phyloP scores from a whole-genome alignment of 176 grass and related monocot species.

The Carex parvula region DNA sequence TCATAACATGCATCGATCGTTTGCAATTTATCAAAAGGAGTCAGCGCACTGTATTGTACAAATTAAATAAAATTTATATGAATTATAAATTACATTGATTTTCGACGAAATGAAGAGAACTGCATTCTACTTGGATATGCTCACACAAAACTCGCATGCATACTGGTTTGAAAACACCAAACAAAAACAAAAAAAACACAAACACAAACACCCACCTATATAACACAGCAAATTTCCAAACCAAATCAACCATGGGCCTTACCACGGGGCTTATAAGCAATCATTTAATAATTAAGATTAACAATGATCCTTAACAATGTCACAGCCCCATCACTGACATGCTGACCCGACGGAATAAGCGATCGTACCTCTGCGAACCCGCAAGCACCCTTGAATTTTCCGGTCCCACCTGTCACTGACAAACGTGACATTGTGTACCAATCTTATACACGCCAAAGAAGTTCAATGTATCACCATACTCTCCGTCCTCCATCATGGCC shows the following conservation, averaged over 20 bases:
- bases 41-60: neutral
- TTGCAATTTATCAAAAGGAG: neutral
- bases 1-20: neutral
- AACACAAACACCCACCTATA: neutral
- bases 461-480: slow-evolving; percentile 64
- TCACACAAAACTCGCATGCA: neutral
- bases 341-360: slow-evolving; percentile 49
- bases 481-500: slow-evolving; percentile 61
- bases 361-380: slow-evolving; percentile 54
- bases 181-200: neutral
- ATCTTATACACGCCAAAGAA: slow-evolving; percentile 61
- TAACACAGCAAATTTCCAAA: slow-evolving; percentile 1
- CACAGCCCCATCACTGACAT: slow-evolving; percentile 45
- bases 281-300: slow-evolving; percentile 34
- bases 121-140: slow-evolving; percentile 17
- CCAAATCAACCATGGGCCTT: neutral
- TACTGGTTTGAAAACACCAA: slow-evolving; percentile 1
- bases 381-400: slow-evolving; percentile 56
- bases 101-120: neutral
- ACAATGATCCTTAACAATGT: slow-evolving; percentile 53
- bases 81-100: slow-evolving; percentile 4
- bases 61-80: neutral
- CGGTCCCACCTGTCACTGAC: slow-evolving; percentile 58
- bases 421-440: slow-evolving; percentile 44
- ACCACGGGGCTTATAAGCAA: neutral